Conservation (phyloP, 2,329 filamentous ascomycete species). For the Metarhizium rileyi region DNA sequence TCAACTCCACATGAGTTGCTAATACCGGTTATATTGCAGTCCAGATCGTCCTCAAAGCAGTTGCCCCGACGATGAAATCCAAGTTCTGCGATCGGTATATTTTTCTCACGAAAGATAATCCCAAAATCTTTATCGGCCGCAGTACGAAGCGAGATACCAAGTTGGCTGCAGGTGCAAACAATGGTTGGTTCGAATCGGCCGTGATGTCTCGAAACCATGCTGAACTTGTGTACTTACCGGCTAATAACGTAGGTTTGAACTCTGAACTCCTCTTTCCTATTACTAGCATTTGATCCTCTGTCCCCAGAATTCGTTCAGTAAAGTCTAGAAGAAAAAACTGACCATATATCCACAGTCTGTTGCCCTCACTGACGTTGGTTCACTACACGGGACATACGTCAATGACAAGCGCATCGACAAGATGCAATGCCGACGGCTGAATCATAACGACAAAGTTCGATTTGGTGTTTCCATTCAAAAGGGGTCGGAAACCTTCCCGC, state of each 20-base stretch:
- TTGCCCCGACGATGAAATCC: constrained; percentile 12
- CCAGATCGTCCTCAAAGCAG: constrained; percentile 19
- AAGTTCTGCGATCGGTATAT: constrained; percentile 19
- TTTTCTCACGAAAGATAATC: constrained; percentile 20
- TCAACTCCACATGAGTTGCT: neutral
- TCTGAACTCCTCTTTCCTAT: neutral
- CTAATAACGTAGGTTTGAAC: constrained; percentile 30
- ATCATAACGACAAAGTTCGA: constrained; percentile 21
- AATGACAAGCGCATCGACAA: constrained; percentile 22
- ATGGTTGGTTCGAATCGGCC: constrained; percentile 60
- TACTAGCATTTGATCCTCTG: neutral
- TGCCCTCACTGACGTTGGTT: constrained; percentile 35
- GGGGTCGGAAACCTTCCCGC: constrained; percentile 24
- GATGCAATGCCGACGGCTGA: constrained; percentile 11
- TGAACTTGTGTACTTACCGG: constrained; percentile 34
- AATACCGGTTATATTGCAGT: constrained; percentile 12
- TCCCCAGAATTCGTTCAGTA: neutral
- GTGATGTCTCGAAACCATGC: constrained; percentile 66
- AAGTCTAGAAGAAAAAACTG: constrained; percentile 9
- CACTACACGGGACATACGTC: constrained; percentile 44
- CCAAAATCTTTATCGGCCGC: constrained; percentile 29
- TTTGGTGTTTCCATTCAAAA: constrained; percentile 28
- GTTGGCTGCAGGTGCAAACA: constrained; percentile 32
- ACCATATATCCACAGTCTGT: constrained; percentile 27
- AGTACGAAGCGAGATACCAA: constrained; percentile 30